Evolutionary conservation across 1,284 basidiomycete species (phyloP).

Genomic region (Takashimella koratensis): DNA sequence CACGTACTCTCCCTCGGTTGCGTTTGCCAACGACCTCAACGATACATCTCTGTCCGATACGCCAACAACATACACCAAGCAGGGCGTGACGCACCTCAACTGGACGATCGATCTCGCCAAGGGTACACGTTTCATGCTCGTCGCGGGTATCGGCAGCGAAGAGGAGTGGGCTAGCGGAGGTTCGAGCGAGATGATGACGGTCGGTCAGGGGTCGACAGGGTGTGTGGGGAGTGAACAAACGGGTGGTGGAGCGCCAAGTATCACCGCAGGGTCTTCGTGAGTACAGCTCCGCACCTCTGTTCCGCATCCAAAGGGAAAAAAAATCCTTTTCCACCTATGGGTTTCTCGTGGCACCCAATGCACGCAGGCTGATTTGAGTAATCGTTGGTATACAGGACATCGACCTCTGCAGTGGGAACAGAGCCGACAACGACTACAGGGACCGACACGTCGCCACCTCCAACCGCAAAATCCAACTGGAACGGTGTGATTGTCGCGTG

Average conservation of each 20-base stretch:
- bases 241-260: conserved; percentile 21
- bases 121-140: conserved; percentile 46
- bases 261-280: conserved; percentile 34
- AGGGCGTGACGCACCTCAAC: conserved; percentile 40
- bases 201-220: conserved; percentile 36
- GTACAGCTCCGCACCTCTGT: no score
- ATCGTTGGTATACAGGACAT: no score
- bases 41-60: conserved; percentile 25
- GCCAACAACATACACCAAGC: conserved; percentile 36
- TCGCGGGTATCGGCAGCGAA: conserved; percentile 42
- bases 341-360: no score
- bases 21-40: conserved; percentile 30
- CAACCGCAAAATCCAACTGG: not conserved
- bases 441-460: not conserved
- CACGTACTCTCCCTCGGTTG: conserved; percentile 27
- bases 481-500: conserved; percentile 52
- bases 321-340: no score
- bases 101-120: conserved; percentile 44
- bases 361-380: no score
- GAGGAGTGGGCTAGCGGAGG: conserved; percentile 46
- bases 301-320: no score
- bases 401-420: not conserved
- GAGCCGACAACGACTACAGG: not conserved
- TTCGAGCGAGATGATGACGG: conserved; percentile 39
- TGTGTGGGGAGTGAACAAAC: conserved; percentile 22